Base-by-base conservation (phyloP, 2,329 filamentous ascomycete genomes). In the Sporothrix sp. region DNA sequence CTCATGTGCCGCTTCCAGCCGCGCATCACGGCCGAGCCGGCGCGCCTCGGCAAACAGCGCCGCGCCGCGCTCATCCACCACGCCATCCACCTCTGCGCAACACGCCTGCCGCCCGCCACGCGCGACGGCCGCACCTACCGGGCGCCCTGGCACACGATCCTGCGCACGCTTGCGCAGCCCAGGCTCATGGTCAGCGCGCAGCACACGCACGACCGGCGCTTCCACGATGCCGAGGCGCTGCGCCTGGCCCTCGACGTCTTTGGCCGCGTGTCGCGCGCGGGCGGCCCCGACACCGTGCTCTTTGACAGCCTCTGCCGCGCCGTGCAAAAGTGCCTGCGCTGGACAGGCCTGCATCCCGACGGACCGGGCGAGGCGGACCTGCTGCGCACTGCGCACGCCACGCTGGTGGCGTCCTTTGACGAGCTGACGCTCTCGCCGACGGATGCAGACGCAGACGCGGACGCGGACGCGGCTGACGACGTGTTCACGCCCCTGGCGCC, bases 1-100 rank as follows among this genome's bases (percentile, higher is more conserved):
- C 61, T 76, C n/a, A 63, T 78, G n/a, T 73, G 71, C 55, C 63
- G 67, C 23, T 65, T 70, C 39, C 65, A 70, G 37, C 63, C 66
- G 28, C 58, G 49, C 55, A 57, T 33, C 52, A 53, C 43, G 48
- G 44, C 23, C n/a, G 39, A 37, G 53, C 61, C 30, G 47, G 56
- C 39, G 23, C 64, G 51, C n/a, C 42, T 7, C 6, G 48, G 11
- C 30, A 60, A 30, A 57, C 61, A 28, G 30, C 52, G 35, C 23
- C 53, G 53, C 46, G 55, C 38, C 11, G 53, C 36, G 14, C 53
- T 55, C 16, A 60, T 68, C 38, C 63, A 59, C 16, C 63, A 66
- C 37, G 69, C 68, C 8, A 65, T 71, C 36, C 53, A 53, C 6
- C 61, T 72, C 3, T 55, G 60, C 7, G 57, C 48, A 7, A 32